Conservation (phyloP, 1,284 basidiomycete genomes). For the Thelephora terrestris region DNA sequence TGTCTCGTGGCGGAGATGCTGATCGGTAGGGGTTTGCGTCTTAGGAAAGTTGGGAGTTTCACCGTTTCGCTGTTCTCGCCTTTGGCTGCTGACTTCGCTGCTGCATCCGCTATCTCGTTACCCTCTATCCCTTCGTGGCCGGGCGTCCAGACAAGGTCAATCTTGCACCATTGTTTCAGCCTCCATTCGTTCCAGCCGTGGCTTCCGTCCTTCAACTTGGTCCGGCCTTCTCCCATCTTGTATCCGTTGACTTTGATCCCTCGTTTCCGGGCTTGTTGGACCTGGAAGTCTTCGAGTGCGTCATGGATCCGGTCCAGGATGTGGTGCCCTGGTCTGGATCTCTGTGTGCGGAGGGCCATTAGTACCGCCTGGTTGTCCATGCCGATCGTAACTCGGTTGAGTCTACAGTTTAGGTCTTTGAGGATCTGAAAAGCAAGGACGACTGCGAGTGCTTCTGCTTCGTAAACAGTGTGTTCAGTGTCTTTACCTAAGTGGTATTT, state of each 20-base stretch:
- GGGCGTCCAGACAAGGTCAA: conserved; percentile 2
- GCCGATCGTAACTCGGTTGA: conserved; percentile 2
- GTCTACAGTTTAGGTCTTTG: background rate
- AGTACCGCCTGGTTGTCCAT: conserved; percentile 10
- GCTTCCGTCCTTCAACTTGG: background rate
- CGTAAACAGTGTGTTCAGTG: conserved; percentile 21
- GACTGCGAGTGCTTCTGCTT: conserved; percentile 21
- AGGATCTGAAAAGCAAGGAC: conserved; percentile 13
- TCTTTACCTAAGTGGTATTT: conserved; percentile 15
- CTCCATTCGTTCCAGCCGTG: background rate
- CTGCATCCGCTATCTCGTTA: conserved; percentile 13
- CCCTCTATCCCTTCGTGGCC: conserved; percentile 13
- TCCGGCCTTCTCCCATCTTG: background rate
- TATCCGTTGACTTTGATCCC: background rate
- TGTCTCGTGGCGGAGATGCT: conserved; percentile 2
- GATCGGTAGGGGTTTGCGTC: conserved; percentile 8
- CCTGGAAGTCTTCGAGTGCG: conserved; percentile 1
- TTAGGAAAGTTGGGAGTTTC: conserved; percentile 5
- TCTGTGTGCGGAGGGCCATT: background rate
- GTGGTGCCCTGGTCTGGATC: conserved; percentile 5
- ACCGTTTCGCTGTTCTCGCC: background rate
- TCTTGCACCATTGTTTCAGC: background rate
- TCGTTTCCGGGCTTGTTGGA: background rate
- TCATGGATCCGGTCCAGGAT: conserved; percentile 8
- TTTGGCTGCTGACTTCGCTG: conserved; percentile 12